A percentile compares a stretch with the other conserved stretches of the same genome.
Evolutionary conservation across 345 rosid species (phyloP).

Genomic region (Combretum micranthum): DNA sequence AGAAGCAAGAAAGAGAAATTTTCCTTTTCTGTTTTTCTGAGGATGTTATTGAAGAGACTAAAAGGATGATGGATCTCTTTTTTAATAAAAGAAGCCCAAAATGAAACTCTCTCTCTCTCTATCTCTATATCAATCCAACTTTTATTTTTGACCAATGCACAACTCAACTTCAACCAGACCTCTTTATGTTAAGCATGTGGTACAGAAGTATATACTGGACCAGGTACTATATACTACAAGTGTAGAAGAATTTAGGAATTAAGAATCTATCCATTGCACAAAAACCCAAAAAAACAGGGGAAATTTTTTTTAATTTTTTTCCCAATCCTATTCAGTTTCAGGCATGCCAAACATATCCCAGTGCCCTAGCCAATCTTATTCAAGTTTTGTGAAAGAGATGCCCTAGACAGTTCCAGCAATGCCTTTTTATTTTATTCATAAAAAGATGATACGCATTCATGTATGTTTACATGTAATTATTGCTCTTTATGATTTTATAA

Average conservation of each 20-base stretch:
- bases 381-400: slow-evolving; percentile 55
- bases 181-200: slow-evolving; percentile 1
- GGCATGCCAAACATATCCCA: slow-evolving; percentile 69
- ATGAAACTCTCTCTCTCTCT: too few species aligned
- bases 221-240: slow-evolving; percentile 15
- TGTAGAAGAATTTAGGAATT: slow-evolving; percentile 13
- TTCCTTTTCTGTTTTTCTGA: too few species aligned
- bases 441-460: not conserved
- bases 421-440: slow-evolving; percentile 13
- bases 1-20: too few species aligned
- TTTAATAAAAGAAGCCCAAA: not conserved
- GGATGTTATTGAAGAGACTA: not conserved
- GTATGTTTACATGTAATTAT: not conserved
- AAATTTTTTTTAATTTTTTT: too few species aligned
- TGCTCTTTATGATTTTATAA: not conserved
- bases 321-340: slow-evolving; percentile 27
- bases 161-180: too few species aligned
- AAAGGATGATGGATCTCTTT: not conserved
- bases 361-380: slow-evolving; percentile 49
- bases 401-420: slow-evolving; percentile 59
- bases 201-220: slow-evolving; percentile 36
- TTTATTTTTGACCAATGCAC: too few species aligned
- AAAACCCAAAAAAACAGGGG: slow-evolving; percentile 24
- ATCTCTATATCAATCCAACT: too few species aligned
- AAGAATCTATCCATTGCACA: slow-evolving; percentile 28